Conservation (phyloP, 805 yeast genomes). For the Kodamaea kaohsiungensis region DNA sequence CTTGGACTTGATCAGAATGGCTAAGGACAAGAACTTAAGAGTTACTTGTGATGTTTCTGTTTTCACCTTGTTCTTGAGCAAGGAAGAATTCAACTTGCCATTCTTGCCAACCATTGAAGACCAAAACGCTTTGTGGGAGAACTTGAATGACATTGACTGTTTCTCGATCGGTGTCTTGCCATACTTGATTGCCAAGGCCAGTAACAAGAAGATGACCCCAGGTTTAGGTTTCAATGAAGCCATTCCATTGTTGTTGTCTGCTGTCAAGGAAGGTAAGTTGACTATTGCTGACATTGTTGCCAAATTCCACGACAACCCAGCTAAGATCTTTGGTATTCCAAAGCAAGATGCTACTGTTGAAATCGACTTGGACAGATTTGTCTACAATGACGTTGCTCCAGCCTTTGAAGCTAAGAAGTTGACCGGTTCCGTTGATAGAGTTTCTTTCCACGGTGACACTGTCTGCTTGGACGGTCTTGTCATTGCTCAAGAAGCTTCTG, state of each 20-base stretch:
- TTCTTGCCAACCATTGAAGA: constrained; percentile 81
- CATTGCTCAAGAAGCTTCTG: constrained; percentile 59
- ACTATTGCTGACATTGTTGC: constrained; percentile 69
- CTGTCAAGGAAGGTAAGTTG: constrained; percentile 71
- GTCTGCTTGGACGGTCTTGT: constrained; percentile 83
- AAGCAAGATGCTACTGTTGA: constrained; percentile 80
- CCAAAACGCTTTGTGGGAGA: constrained; percentile 80
- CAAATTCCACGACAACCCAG: constrained; percentile 81
- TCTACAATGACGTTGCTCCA: constrained; percentile 33
- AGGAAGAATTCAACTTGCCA: constrained; percentile 65
- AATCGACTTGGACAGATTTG: constrained; percentile 74
- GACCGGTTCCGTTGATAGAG: constrained; percentile 87
- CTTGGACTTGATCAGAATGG: constrained; percentile 77
- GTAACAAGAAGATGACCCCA: constrained; percentile 59
- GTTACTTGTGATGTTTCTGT: constrained; percentile 92
- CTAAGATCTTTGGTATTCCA: constrained; percentile 77
- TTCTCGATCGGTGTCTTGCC: constrained; percentile 86
- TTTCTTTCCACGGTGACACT: constrained; percentile 73
- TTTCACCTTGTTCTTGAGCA: constrained; percentile 73
- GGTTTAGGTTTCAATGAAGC: constrained; percentile 82
- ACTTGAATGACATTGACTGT: constrained; percentile 72
- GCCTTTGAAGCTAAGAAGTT: constrained; percentile 50
- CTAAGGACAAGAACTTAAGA: constrained; percentile 75
- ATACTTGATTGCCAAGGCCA: constrained; percentile 63
- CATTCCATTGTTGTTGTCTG: constrained; percentile 77